Evolutionary conservation across 768 basidiomycete species (phyloP).

Genomic region (Tylopilus felleus): DNA sequence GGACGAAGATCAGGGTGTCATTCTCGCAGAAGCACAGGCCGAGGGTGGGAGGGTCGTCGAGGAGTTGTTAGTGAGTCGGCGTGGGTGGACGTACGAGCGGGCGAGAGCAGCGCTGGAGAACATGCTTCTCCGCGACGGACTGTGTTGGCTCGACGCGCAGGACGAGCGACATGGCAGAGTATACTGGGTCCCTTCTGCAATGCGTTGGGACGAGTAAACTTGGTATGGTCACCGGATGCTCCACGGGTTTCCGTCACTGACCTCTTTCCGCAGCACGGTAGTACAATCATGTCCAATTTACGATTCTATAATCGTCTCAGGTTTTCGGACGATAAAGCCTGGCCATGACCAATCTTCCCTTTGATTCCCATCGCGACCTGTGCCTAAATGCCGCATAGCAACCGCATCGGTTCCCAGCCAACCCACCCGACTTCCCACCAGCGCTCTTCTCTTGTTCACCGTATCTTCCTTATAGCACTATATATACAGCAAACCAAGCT

Average conservation of each 20-base stretch:
- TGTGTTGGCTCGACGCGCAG: constrained; percentile 95
- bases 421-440: too few relatives aligned
- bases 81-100: constrained; percentile 78
- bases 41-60: constrained; percentile 70
- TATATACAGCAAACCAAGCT: not conserved
- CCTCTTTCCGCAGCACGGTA: too few relatives aligned
- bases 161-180: constrained; percentile 60
- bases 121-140: constrained; percentile 85
- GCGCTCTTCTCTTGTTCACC: not conserved
- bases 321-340: too few relatives aligned
- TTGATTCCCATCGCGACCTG: too few relatives aligned
- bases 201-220: constrained; percentile 71
- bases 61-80: constrained; percentile 52
- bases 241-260: not conserved
- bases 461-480: too few relatives aligned
- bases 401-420: too few relatives aligned
- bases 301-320: too few relatives aligned
- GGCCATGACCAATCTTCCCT: too few relatives aligned
- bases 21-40: constrained; percentile 70
- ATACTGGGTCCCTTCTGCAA: constrained; percentile 88
- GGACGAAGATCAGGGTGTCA: constrained; percentile 82
- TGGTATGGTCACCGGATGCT: not conserved
- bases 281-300: too few relatives aligned
- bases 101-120: constrained; percentile 79
- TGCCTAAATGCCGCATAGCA: too few relatives aligned